Evolutionary conservation across 2,329 filamentous ascomycete species (phyloP), one percentile per base, ranked within the genome.

Genomic region (Botryotinia narcissicola): DNA sequence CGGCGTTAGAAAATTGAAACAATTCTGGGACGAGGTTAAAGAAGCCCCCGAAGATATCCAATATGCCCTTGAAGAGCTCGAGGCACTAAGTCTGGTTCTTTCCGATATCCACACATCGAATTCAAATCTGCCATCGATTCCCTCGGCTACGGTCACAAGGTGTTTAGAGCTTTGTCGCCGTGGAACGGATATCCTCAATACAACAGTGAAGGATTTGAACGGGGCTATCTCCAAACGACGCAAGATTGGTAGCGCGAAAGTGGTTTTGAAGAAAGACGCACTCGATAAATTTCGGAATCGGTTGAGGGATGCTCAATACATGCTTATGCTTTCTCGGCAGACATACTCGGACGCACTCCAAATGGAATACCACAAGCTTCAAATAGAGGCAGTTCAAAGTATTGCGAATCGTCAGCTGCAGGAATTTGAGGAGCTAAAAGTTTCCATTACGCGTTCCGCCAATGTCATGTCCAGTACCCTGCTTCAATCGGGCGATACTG

Each of bases 21-120:
- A 40, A 35, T 70, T 70, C 7, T 70, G 68, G 42, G 57, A 62
- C 3, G 12, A 42, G 7, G 40, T 70, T 5, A 48, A 70, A 46
- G 68, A 70, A n/a, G 57, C 68, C 16, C 42, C 68, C 8, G 32
- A 61, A 35, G 40, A 70, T 70, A 14, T 54, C 25, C 68, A 29
- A n/a, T 20, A 70, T 22, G 4, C 54, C 16, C 42, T 70, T n/a
- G 32, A 44, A 35, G 54, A 70, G 40, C 51, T 70, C 54, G 54
- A 70, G 2, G n/a, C 40, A 22, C 4, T 48, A 20, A 46, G 37
- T 40, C 14, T 42, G 20, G 12, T 70, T 6, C 37, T 70, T 25
- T 40, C 37, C 32, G 68, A 59, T 14, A 35, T 70, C 4, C n/a
- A 32, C 10, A 48, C 12, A 4, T 32, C 60, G 2, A 6, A 37